These are phyloP conservation scores for Warburgia ugandensis DNA, from an alignment of 164 flowering plant genomes.

Conservation along the genomic window DNA sequence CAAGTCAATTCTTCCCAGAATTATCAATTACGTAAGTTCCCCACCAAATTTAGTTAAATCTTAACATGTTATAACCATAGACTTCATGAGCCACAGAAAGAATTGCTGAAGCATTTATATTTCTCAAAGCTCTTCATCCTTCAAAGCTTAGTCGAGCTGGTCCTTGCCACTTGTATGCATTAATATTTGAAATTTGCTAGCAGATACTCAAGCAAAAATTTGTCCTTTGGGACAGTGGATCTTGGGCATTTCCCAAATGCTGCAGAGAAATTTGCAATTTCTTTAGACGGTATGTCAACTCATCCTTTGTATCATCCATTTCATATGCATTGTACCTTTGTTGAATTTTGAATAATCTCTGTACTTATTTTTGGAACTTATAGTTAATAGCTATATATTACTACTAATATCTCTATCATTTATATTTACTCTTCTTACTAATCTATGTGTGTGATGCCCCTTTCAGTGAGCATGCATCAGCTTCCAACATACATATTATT, in stretches of 20 bases:
- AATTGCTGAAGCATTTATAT: too few species aligned
- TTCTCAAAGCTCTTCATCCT: constrained; percentile 1
- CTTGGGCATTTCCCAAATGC: constrained; percentile 94
- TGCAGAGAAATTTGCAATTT: constrained; percentile 82
- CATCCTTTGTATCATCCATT: too few species aligned
- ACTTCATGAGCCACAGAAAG: too few species aligned
- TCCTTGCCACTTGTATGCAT: neutral
- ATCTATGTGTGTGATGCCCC: neutral
- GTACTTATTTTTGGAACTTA: neutral
- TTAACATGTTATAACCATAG: too few species aligned
- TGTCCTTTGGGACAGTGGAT: constrained; percentile 86
- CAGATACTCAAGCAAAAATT: constrained; percentile 77
- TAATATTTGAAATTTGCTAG: neutral
- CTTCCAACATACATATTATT: constrained; percentile 87
- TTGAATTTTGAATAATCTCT: neutral
- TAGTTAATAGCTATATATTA: neutral
- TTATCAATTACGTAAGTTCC: constrained; percentile 75
- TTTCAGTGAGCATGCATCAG: constrained; percentile 48
- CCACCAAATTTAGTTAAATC: too few species aligned
- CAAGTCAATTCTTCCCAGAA: constrained; percentile 73
- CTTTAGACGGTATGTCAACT: constrained; percentile 62
- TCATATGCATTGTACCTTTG: neutral
- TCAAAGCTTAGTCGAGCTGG: neutral
- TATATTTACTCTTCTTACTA: too few species aligned
- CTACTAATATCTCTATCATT: neutral